Percentiles rank a stretch among this genome's conserved stretches.
Evolutionary conservation across 2,329 filamentous ascomycete genomes (phyloP).

Genomic region (Pezicula carpinea): DNA sequence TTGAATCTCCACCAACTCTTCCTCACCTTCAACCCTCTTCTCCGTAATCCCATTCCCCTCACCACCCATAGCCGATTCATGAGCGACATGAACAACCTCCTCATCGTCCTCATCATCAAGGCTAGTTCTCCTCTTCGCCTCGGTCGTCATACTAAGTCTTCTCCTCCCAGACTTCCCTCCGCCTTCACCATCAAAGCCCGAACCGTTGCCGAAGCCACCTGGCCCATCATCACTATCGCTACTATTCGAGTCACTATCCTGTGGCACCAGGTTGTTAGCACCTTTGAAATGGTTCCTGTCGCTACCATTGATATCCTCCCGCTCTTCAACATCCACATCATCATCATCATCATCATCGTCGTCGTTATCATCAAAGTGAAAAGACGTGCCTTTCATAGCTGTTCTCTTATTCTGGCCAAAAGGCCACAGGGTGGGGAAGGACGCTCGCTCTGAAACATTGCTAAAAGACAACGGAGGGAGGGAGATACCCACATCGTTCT

Average conservation of each 20-base stretch:
- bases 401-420: slow-evolving; percentile 11
- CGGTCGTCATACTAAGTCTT: slow-evolving; percentile 24
- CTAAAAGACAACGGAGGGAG: background rate
- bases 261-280: slow-evolving; percentile 18
- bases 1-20: slow-evolving; percentile 22
- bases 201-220: background rate
- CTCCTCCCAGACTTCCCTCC: slow-evolving; percentile 10
- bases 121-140: slow-evolving; percentile 29
- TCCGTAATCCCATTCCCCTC: slow-evolving; percentile 3
- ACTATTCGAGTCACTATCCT: slow-evolving; percentile 15
- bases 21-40: slow-evolving; percentile 8
- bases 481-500: slow-evolving; percentile 22
- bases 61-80: slow-evolving; percentile 10
- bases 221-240: slow-evolving; percentile 19
- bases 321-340: slow-evolving; percentile 2
- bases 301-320: background rate
- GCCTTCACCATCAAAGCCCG: slow-evolving; percentile 1
- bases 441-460: slow-evolving; percentile 7
- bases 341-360: background rate
- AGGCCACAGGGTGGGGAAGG: slow-evolving; percentile 22
- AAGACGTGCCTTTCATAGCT: background rate
- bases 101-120: slow-evolving; percentile 30
- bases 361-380: slow-evolving; percentile 1
- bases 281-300: slow-evolving; percentile 9
- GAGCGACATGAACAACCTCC: slow-evolving; percentile 21